phyloP scores from a whole-genome alignment of 257 asterid genomes.

The Rubia yunnanensis region DNA sequence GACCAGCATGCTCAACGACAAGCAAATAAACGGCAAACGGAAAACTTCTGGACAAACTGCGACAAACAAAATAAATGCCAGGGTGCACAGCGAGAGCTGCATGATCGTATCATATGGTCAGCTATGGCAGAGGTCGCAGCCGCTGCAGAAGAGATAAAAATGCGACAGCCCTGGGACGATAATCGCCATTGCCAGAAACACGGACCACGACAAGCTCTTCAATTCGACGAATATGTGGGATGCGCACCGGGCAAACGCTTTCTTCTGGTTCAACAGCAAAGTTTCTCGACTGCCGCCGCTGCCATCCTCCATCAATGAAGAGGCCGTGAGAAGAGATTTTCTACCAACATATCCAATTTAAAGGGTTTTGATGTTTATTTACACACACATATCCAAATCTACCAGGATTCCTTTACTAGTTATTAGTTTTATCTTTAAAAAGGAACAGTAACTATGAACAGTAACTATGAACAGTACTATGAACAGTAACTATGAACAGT shows the following conservation, averaged over 20 bases:
- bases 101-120: conserved; percentile 72
- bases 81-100: conserved; percentile 73
- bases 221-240: conserved; percentile 77
- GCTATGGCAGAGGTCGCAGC: conserved; percentile 61
- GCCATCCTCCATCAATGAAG: conserved; percentile 38
- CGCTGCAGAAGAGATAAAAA: conserved; percentile 52
- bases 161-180: conserved; percentile 73
- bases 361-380: conserved; percentile 1
- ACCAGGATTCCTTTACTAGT: no score
- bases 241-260: conserved; percentile 28
- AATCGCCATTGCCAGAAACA: conserved; percentile 42
- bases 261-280: conserved; percentile 8
- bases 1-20: conserved; percentile 65
- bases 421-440: no score
- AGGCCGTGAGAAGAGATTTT: neutral
- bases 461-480: no score
- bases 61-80: no score
- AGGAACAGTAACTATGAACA: no score
- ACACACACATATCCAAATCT: neutral
- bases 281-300: conserved; percentile 23
- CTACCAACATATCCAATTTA: neutral
- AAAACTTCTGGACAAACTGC: no score
- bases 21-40: conserved; percentile 70
- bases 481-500: no score
- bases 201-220: conserved; percentile 66